Evolutionary conservation across 495 filamentous ascomycete genomes (phyloP), one percentile per base, ranked within the genome.

Genomic region (Tuber indicum): DNA sequence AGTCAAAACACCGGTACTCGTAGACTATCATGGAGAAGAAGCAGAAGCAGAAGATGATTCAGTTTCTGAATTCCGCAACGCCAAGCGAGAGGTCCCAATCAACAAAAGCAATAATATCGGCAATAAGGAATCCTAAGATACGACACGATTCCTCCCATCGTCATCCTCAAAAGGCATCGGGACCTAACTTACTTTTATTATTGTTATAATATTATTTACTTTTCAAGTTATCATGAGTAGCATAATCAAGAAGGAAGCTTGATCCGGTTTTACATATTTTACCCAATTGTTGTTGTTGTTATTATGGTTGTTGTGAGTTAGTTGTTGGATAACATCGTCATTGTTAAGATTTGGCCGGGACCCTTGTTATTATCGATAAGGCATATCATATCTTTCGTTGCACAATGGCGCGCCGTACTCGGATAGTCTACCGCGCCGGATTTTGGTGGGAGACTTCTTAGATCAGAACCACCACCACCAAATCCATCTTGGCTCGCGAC

Each of bases 241-340:
- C 26, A 17, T 66, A 32, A 7, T 66, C 58, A 32, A 66, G 58
- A 66, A 66, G 58, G 58, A 66, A 66, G n/a, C 58, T 66, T 32
- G n/a, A 66, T 66, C 58, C 58, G 58, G 58, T 66, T 66, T 66
- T 66, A 32, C 26, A 66, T 66, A 66, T 66, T 66, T 16, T 66
- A 2, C 26, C 21, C 58, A 16, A 66, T 32, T 66, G 10, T 32
- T 26, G 49, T 58, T 58, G 49, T 52, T 52, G 49, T 58, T 66
- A n/a, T 32, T 32, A 32, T 32, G 12, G n/a, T 66, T 32, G 58
- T 66, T 66, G 12, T 6, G 14, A 17, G 58, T 32, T 32, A 16
- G 58, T 32, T 66, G 58, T 66, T 66, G 58, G 58, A 66, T 32
- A 66, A 66, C 58, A 66, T 32, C n/a, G 58, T 66, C 58, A 66